A percentile compares a stretch with the other conserved stretches of the same genome.
These are phyloP conservation scores for Pseudogymnoascus sp. DNA, from an alignment of 2,329 filamentous ascomycete species.

Conservation along the genomic window DNA sequence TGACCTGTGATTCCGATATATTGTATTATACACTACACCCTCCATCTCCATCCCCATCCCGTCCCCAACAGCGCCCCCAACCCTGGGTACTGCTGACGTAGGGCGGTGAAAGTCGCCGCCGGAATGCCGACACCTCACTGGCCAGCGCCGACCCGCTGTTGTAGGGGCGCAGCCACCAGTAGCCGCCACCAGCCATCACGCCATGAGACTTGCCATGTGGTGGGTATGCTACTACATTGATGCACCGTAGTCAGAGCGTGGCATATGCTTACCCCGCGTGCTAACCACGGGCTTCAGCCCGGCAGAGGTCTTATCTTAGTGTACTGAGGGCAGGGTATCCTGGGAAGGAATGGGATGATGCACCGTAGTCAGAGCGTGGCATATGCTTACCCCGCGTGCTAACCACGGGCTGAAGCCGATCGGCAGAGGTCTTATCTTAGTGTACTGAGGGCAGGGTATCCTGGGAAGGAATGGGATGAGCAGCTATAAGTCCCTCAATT, in stretches of 20 bases:
- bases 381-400: slow-evolving; percentile 3
- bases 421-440: not conserved
- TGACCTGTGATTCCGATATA: not conserved
- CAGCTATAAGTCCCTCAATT: not conserved
- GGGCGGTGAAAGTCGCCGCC: not conserved
- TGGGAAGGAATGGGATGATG: not conserved
- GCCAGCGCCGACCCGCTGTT: not conserved
- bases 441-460: not conserved
- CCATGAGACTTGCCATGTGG: not conserved
- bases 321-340: not conserved
- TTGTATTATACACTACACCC: not conserved
- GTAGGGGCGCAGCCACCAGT: not conserved
- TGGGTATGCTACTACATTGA: not conserved
- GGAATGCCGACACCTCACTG: not conserved
- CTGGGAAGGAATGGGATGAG: not conserved
- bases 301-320: not conserved
- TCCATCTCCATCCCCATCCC: too few species aligned
- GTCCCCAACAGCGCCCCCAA: not conserved
- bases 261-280: slow-evolving; percentile 4
- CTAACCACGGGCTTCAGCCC: not conserved
- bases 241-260: not conserved
- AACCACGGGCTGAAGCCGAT: not conserved
- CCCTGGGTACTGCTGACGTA: not conserved
- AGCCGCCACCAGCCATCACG: not conserved
- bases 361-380: not conserved